Percentiles rank a stretch among this genome's conserved stretches.
These are phyloP conservation scores for Yamadazyma pseudoaaseri DNA, from an alignment of 1,139 yeast species.

Conservation along the genomic window DNA sequence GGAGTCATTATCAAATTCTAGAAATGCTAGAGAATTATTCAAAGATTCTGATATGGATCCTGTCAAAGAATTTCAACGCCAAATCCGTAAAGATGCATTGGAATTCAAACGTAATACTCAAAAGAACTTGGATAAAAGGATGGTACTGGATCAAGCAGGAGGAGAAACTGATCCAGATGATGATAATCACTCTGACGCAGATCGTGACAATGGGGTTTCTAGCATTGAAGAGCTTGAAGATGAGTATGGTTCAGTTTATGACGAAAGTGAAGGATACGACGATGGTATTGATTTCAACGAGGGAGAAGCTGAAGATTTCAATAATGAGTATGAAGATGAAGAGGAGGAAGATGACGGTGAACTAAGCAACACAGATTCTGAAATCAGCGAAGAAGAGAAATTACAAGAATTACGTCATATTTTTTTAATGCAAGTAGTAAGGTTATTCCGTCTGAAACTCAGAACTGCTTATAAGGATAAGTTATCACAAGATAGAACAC, in stretches of 20 bases:
- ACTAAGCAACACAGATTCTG: slow-evolving; percentile 38
- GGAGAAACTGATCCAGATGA: slow-evolving; percentile 15
- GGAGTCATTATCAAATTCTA: slow-evolving; percentile 67
- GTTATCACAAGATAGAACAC: slow-evolving; percentile 71
- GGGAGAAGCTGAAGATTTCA: slow-evolving; percentile 23
- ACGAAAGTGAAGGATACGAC: slow-evolving; percentile 16
- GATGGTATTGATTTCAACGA: slow-evolving; percentile 15
- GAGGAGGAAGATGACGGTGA: slow-evolving; percentile 33
- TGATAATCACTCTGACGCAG: not conserved
- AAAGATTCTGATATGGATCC: slow-evolving; percentile 2
- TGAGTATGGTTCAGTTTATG: slow-evolving; percentile 15
- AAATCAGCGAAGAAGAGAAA: slow-evolving; percentile 61
- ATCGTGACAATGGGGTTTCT: not conserved
- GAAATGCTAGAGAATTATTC: slow-evolving; percentile 43
- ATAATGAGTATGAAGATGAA: slow-evolving; percentile 26
- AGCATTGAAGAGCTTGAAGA: slow-evolving; percentile 8
- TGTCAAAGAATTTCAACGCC: slow-evolving; percentile 2
- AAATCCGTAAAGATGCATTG: slow-evolving; percentile 11
- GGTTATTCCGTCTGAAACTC: slow-evolving; percentile 69
- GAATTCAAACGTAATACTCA: slow-evolving; percentile 9
- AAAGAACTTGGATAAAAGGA: no score
- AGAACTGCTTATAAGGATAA: slow-evolving; percentile 72
- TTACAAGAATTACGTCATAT: slow-evolving; percentile 75
- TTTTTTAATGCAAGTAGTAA: slow-evolving; percentile 71
- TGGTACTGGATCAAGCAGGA: slow-evolving; percentile 4